Evolutionary conservation across 75 land plant genomes (phyloP).

Genomic region (Larix kaempferi): DNA sequence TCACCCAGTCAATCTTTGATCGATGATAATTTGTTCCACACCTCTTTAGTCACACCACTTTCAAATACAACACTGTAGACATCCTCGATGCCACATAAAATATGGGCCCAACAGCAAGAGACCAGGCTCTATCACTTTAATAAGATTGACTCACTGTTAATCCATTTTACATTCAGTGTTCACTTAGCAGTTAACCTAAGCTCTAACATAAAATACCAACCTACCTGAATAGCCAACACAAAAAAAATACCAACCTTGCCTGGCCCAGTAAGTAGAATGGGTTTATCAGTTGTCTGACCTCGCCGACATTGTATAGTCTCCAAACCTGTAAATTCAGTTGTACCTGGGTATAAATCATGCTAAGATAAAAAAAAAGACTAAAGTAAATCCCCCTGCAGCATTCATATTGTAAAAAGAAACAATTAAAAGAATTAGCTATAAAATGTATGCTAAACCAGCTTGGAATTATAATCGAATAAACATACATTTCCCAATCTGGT

Average conservation of each 20-base stretch:
- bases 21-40: neutral
- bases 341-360: neutral
- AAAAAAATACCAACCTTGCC: constrained; percentile 67
- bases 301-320: constrained; percentile 80
- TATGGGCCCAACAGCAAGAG: neutral
- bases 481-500: neutral
- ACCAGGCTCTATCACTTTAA: neutral
- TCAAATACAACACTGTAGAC: neutral
- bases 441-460: neutral
- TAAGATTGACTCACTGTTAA: neutral
- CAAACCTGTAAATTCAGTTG: constrained; percentile 52
- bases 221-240: neutral
- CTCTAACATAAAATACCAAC: neutral
- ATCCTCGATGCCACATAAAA: neutral
- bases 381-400: neutral
- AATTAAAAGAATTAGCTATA: neutral
- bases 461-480: neutral
- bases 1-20: neutral
- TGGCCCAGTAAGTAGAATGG: constrained; percentile 91
- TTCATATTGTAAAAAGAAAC: neutral
- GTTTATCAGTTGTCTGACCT: constrained; percentile 65
- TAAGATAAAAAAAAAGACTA: neutral
- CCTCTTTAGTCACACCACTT: neutral
- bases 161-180: neutral
- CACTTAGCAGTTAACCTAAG: neutral